Evolutionary conservation across 495 filamentous ascomycete species (phyloP).

Genomic region (Gamarada debralockiae): DNA sequence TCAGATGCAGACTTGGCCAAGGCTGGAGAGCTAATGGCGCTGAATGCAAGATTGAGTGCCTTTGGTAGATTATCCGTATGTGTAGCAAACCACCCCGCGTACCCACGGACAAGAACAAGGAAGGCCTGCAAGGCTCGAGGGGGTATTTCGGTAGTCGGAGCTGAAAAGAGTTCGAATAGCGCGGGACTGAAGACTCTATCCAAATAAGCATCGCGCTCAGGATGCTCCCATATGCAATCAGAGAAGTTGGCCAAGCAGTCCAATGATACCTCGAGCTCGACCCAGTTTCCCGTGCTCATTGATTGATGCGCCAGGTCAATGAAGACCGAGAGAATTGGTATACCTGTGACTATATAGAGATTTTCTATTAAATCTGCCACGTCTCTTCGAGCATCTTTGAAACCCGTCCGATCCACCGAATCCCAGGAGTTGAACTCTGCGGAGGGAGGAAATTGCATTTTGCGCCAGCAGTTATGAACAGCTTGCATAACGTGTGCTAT

Average conservation of each 20-base stretch:
- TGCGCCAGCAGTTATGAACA: conserved; percentile 56
- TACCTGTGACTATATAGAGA: conserved; percentile 66
- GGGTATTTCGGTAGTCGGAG: conserved; percentile 51
- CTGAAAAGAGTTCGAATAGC: conserved; percentile 57
- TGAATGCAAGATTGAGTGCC: conserved; percentile 79
- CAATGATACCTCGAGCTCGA: conserved; percentile 72
- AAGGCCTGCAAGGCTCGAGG: conserved; percentile 72
- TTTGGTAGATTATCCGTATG: conserved; percentile 64
- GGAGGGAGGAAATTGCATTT: conserved; percentile 55
- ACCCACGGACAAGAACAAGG: conserved; percentile 72
- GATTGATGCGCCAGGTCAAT: conserved; percentile 58
- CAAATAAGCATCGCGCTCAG: conserved; percentile 61
- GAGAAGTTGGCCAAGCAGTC: conserved; percentile 76
- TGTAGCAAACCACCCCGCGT: conserved; percentile 77
- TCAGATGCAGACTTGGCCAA: conserved; percentile 71
- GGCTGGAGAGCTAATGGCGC: conserved; percentile 59
- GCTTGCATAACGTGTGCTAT: conserved; percentile 45
- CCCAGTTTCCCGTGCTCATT: conserved; percentile 60
- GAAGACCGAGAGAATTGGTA: conserved; percentile 65
- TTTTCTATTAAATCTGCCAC: conserved; percentile 76
- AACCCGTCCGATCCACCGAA: conserved; percentile 64
- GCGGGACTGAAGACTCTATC: conserved; percentile 62
- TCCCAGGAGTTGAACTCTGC: conserved; percentile 59
- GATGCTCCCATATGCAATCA: conserved; percentile 68
- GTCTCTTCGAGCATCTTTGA: conserved; percentile 75